Evolutionary conservation across 805 yeast species (phyloP), one percentile per base, ranked within the genome.

Genomic region (Barnettozyma vustinii): DNA sequence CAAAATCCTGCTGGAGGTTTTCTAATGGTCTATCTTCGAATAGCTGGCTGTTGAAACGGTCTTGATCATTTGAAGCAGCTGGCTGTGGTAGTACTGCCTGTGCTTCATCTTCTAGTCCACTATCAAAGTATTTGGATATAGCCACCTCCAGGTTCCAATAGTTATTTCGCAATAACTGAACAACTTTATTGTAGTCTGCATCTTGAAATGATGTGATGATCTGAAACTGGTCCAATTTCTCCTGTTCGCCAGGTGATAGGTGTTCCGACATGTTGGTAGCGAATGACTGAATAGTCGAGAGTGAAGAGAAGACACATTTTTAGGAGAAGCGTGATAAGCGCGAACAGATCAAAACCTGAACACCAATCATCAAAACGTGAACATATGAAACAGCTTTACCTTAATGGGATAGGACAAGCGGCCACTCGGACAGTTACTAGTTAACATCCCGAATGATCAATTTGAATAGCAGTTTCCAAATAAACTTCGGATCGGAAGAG

Each of bases 71-170:
- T 15, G 16, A 13, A 12, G 16, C 39, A 37, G 37, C 10, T 3
- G 23, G 21, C 10, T 44, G 23, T 9, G 18, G 36, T 18, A n/a
- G 37, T 15, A 23, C 30, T 2, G 44, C 27, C 6, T 39, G 52
- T 10, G 49, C 55, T 16, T 54, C 58, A 20, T 56, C 56, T 16
- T 63, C 72, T 65, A 79, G 70, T 45, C 73, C 70, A 18, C 75
- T 76, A 56, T 84, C 91, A 59, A 82, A 82, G 60, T 73, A 84
- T 45, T 79, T 72, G 4, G 83, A 75, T 30, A 83, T 64, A 1
- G 89, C 80, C 40, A 74, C 69, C 56, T 83, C 87, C 44, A 84
- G 59, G 56, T 82, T 75, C 82, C 82, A 81, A 44, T 79, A 74
- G 55, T 80, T 74, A 42, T 75, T 72, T 30, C 71, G 63, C 45